Base-by-base conservation (phyloP, 176 grass and related monocot species). In the Dactylis glomerata region DNA sequence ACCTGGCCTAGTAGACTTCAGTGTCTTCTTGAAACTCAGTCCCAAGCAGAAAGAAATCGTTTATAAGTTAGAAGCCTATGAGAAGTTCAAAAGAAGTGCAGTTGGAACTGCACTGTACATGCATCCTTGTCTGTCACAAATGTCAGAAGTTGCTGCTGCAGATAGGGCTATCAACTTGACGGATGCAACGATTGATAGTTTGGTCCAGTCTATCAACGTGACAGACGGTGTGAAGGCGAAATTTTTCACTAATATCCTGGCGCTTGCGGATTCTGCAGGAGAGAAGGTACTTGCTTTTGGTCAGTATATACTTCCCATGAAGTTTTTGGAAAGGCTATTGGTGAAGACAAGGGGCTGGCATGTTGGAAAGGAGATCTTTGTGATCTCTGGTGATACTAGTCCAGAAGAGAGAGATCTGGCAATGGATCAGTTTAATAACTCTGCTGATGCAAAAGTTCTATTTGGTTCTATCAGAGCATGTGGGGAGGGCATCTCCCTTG, bases 381-480 rank as follows among this genome's bases (percentile, higher is more conserved):
- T 90, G 64, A 98, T 98, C 41, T 86, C 82, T 36, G 96, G 96
- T 13, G 96, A 95, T 40, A 90, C 91, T 16, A 87, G 76, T 64
- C 10, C 84, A 94, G 91, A 98, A 12, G 84, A 95, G 47, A 89
- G 96, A 82, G 96, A 98, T 79, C n/a, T 83, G 69, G 69, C 89
- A 7, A 92, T 88, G 81, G 91, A 95, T 2, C 92, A 90, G 47
- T 98, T 98, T 76, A 95, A 98, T 63, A 95, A 82, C 58, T 98
- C 96, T 32, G 31, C 83, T 16, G 91, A 94, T 72, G 93, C 96
- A n/a, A 98, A 95, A 73, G 96, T 98, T 65, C 51, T 98, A 64
- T 94, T 98, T 46, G 96, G 96, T 68, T 96, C 96, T 37, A 98
- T 98, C 78, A 95, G 76, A 85, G 96, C 96, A 26, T 98, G 96